Conservation (phyloP, 1,139 yeast species). For the Pneumocystis murina region DNA sequence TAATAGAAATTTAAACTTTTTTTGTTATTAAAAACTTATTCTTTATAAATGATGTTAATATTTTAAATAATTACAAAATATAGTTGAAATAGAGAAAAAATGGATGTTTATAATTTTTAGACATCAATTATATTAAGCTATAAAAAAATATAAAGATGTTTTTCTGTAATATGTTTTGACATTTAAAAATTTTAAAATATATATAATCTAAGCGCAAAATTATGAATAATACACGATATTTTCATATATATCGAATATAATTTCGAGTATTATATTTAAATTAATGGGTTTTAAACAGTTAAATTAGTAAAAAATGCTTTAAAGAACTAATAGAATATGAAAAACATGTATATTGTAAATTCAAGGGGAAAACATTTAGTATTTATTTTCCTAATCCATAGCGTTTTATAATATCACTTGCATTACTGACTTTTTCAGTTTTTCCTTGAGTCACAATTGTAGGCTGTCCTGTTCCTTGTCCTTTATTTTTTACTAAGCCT, state of each 20-base stretch:
- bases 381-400: slow-evolving; percentile 51
- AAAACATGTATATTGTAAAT: neutral
- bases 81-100: neutral
- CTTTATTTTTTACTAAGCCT: slow-evolving; percentile 40
- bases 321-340: neutral
- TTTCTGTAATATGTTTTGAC: neutral
- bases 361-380: neutral
- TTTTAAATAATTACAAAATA: no score
- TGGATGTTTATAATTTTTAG: neutral
- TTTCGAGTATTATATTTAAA: neutral
- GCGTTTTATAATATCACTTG: slow-evolving; percentile 45
- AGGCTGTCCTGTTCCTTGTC: slow-evolving; percentile 47
- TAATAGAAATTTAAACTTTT: neutral
- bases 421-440: slow-evolving; percentile 72
- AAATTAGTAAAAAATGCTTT: neutral
- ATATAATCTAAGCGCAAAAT: neutral
- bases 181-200: neutral
- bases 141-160: neutral
- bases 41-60: no score
- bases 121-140: no score
- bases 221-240: neutral
- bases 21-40: neutral
- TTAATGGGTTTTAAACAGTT: neutral
- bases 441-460: slow-evolving; percentile 83
- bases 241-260: neutral